phyloP scores from a whole-genome alignment of 768 basidiomycete genomes.

The Sarcodon sp. region DNA sequence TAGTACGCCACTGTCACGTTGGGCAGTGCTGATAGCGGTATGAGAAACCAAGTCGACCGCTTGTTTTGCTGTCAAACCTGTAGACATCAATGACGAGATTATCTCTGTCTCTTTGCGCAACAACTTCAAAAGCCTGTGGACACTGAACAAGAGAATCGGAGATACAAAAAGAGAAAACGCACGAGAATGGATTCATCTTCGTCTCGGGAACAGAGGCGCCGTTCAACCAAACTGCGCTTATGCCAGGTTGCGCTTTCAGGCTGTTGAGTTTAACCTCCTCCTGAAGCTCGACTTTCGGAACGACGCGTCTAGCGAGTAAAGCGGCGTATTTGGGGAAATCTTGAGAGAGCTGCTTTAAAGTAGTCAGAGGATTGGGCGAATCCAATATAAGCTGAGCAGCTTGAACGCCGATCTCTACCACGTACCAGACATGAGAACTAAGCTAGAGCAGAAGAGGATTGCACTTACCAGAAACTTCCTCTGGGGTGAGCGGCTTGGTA shows the following conservation, averaged over 20 bases:
- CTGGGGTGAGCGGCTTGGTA: constrained; percentile 9
- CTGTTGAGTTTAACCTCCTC: constrained; percentile 49
- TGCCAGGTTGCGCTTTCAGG: constrained; percentile 34
- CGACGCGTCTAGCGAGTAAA: constrained; percentile 58
- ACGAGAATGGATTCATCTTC: constrained; percentile 64
- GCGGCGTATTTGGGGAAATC: constrained; percentile 85
- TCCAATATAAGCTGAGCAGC: constrained; percentile 65
- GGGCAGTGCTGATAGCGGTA: constrained; percentile 36
- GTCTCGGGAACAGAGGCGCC: constrained; percentile 47
- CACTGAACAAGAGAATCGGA: not conserved
- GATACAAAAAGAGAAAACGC: not conserved
- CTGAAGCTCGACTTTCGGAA: constrained; percentile 32
- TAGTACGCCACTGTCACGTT: constrained; percentile 32
- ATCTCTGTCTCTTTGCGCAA: constrained; percentile 60
- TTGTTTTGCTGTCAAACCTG: constrained; percentile 51
- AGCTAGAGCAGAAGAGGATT: not conserved
- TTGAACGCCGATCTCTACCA: constrained; percentile 52
- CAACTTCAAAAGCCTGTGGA: constrained; percentile 45
- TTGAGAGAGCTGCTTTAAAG: constrained; percentile 60
- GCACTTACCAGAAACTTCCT: constrained; percentile 35
- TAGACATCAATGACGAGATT: constrained; percentile 40
- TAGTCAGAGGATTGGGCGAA: constrained; percentile 29
- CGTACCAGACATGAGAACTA: not conserved
- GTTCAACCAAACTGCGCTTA: constrained; percentile 69
- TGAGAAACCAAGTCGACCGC: constrained; percentile 69